phyloP scores from a whole-genome alignment of 352 stramenopile genomes.

The Globisporangium cylindrosporum region DNA sequence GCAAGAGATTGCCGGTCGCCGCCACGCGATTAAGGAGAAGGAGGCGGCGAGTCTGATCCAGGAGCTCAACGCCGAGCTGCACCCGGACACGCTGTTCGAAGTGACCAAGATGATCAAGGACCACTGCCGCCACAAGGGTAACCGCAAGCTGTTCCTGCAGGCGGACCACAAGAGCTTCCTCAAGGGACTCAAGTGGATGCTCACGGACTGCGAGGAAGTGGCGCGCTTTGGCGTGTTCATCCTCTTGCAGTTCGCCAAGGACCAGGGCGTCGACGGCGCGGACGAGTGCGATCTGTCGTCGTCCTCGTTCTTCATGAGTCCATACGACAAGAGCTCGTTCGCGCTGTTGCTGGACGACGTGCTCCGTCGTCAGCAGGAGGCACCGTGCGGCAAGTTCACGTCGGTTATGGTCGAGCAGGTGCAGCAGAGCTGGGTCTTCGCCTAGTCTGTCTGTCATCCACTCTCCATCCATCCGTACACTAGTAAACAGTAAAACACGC shows the following conservation, averaged over 20 bases:
- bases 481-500: not conserved
- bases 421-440: conserved; percentile 57
- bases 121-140: conserved; percentile 65
- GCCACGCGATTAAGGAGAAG: conserved; percentile 50
- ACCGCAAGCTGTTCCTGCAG: conserved; percentile 60
- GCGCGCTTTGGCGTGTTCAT: conserved; percentile 68
- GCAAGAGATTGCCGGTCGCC: conserved; percentile 45
- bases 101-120: conserved; percentile 66
- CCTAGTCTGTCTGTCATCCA: not conserved
- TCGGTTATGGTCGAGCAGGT: conserved; percentile 51
- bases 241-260: conserved; percentile 52
- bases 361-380: conserved; percentile 27
- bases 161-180: conserved; percentile 39
- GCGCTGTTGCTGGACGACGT: conserved; percentile 41
- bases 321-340: conserved; percentile 63
- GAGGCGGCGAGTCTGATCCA: conserved; percentile 47
- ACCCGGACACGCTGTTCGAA: conserved; percentile 59
- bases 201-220: conserved; percentile 49
- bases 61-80: conserved; percentile 58
- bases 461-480: not conserved
- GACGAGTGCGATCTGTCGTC: conserved; percentile 16
- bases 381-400: conserved; percentile 39
- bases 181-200: conserved; percentile 63
- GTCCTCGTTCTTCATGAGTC: conserved; percentile 45
- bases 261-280: conserved; percentile 23